Conservation (phyloP, 768 basidiomycete genomes). For the Punctularia strigosozonata region DNA sequence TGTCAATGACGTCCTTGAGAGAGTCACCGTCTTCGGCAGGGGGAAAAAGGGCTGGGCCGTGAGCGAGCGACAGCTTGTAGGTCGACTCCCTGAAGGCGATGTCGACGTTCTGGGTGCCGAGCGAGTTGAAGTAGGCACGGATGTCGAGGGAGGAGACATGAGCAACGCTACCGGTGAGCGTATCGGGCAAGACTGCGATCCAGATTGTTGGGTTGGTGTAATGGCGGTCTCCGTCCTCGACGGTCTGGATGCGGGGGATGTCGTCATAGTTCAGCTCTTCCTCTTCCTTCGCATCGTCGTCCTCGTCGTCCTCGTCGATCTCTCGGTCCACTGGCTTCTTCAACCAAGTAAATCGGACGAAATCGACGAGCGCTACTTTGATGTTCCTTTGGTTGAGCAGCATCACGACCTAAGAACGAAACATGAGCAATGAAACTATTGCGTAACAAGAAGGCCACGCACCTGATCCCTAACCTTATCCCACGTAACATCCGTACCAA, state of each 20-base stretch:
- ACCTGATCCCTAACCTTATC: slow-evolving; percentile 10
- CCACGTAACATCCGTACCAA: slow-evolving; percentile 12
- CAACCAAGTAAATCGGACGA: slow-evolving; percentile 9
- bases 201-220: slow-evolving; percentile 14
- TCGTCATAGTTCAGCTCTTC: slow-evolving; percentile 9
- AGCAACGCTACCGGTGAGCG: slow-evolving; percentile 11
- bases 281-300: slow-evolving; percentile 11
- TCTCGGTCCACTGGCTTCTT: slow-evolving; percentile 5
- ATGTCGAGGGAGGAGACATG: slow-evolving; percentile 10
- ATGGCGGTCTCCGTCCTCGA: slow-evolving; percentile 13
- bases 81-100: slow-evolving; percentile 16
- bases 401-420: slow-evolving; percentile 8
- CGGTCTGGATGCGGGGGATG: slow-evolving; percentile 15
- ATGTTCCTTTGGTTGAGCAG: slow-evolving; percentile 7
- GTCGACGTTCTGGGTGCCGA: slow-evolving; percentile 9
- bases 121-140: slow-evolving; percentile 8
- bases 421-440: slow-evolving; percentile 8
- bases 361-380: slow-evolving; percentile 7
- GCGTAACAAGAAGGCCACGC: slow-evolving; percentile 13
- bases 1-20: slow-evolving; percentile 23
- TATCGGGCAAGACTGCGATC: slow-evolving; percentile 15
- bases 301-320: slow-evolving; percentile 10
- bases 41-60: slow-evolving; percentile 12
- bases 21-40: slow-evolving; percentile 13
- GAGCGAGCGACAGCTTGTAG: neutral